These are phyloP conservation scores for Ceratocystis cubensis DNA, from an alignment of 2,329 filamentous ascomycete species.

Conservation along the genomic window DNA sequence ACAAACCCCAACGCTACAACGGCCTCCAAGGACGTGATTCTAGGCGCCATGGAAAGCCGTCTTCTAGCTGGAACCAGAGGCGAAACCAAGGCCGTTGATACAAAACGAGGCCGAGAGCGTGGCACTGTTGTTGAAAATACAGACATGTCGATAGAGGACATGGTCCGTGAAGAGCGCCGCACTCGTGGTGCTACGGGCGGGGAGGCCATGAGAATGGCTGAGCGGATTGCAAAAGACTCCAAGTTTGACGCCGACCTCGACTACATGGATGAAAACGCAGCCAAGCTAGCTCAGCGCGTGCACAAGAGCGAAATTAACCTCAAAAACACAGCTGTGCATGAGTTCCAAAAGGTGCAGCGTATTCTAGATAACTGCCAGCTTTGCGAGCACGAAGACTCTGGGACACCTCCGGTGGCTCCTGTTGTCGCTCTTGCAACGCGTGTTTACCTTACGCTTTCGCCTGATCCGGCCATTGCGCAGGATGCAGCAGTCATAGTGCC, in stretches of 20 bases:
- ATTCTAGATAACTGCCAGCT: slow-evolving; percentile 80
- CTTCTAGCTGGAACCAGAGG: slow-evolving; percentile 61
- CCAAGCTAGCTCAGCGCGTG: slow-evolving; percentile 73
- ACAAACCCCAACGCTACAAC: slow-evolving; percentile 35
- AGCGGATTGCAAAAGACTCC: slow-evolving; percentile 83
- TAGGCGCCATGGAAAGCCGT: slow-evolving; percentile 79
- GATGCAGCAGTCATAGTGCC: slow-evolving; percentile 83
- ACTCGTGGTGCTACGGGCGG: slow-evolving; percentile 66
- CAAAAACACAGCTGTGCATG: slow-evolving; percentile 72
- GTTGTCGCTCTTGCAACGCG: slow-evolving; percentile 75
- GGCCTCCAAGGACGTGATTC: slow-evolving; percentile 52
- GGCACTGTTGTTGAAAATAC: slow-evolving; percentile 82
- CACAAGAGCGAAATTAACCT: slow-evolving; percentile 81
- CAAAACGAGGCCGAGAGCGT: slow-evolving; percentile 69
- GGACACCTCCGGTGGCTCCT: slow-evolving; percentile 65
- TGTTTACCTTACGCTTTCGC: slow-evolving; percentile 76
- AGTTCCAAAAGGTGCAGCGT: slow-evolving; percentile 80
- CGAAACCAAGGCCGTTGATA: slow-evolving; percentile 68
- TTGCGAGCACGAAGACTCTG: slow-evolving; percentile 77
- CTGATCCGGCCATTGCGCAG: slow-evolving; percentile 73
- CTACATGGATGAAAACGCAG: slow-evolving; percentile 94
- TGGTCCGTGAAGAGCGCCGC: slow-evolving; percentile 86
- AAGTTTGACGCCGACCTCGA: slow-evolving; percentile 89
- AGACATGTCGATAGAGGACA: slow-evolving; percentile 92
- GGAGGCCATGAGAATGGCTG: slow-evolving; percentile 70